phyloP scores from a whole-genome alignment of 2,329 filamentous ascomycete species.

The Plectosphaerella plurivora region DNA sequence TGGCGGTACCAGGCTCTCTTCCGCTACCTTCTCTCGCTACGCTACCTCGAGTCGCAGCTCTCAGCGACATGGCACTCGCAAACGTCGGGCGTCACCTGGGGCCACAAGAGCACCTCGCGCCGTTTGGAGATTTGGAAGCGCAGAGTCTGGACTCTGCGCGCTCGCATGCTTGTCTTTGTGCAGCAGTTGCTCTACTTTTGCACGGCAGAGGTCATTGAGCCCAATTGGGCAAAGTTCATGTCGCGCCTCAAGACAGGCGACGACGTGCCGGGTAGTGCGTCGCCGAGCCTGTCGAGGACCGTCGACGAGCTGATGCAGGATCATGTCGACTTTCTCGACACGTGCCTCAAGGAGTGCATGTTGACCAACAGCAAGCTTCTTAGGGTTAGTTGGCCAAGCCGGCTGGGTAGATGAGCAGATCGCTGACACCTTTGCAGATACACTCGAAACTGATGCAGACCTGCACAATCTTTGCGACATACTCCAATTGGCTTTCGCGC shows the following conservation, averaged over 20 bases:
- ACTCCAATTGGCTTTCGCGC: constrained; percentile 80
- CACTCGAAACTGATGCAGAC: constrained; percentile 97
- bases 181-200: constrained; percentile 97
- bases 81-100: constrained; percentile 76
- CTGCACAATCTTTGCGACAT: constrained; percentile 89
- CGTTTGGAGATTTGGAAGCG: constrained; percentile 89
- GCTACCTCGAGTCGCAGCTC: constrained; percentile 83
- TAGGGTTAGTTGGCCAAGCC: constrained; percentile 48
- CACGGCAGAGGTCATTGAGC: constrained; percentile 94
- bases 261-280: constrained; percentile 24
- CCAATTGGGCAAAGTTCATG: constrained; percentile 95
- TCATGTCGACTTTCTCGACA: constrained; percentile 96
- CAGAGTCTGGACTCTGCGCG: constrained; percentile 83
- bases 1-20: constrained; percentile 95
- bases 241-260: constrained; percentile 67
- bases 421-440: constrained; percentile 55
- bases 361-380: constrained; percentile 93
- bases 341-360: constrained; percentile 98
- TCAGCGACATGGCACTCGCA: constrained; percentile 89
- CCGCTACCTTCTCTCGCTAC: constrained; percentile 84
- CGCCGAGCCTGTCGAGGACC: constrained; percentile 53
- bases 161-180: constrained; percentile 94
- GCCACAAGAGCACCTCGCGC: constrained; percentile 68
- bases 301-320: constrained; percentile 99
- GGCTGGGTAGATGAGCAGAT: not conserved